Conservation (phyloP, 179 eudicot genomes). For the Spergularia azorica region DNA sequence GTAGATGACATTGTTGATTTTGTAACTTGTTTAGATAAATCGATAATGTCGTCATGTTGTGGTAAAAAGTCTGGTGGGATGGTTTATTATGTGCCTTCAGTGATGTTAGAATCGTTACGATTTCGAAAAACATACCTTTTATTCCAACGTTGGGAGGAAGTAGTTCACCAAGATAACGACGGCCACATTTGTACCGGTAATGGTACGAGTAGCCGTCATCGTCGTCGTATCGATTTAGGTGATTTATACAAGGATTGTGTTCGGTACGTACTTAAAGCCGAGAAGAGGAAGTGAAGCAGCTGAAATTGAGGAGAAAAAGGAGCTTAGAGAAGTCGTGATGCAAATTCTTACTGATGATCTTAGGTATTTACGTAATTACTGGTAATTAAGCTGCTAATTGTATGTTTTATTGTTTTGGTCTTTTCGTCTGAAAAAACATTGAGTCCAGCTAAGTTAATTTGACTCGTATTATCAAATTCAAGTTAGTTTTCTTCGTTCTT, state of each 20-base stretch:
- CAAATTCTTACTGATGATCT: background rate
- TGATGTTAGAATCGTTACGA: background rate
- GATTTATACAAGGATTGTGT: background rate
- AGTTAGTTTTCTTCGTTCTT: too few relatives aligned
- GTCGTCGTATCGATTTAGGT: background rate
- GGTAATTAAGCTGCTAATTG: background rate
- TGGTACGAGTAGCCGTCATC: background rate
- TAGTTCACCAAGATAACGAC: too few relatives aligned
- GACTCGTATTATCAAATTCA: too few relatives aligned
- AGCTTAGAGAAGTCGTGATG: background rate
- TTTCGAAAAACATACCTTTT: background rate
- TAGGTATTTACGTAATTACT: background rate
- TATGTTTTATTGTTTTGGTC: too few relatives aligned
- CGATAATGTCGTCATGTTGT: too few relatives aligned
- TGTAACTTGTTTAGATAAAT: too few relatives aligned
- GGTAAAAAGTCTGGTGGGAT: too few relatives aligned
- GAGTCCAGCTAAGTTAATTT: too few relatives aligned
- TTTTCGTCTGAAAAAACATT: too few relatives aligned
- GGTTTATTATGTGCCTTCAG: too few relatives aligned
- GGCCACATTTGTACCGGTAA: background rate
- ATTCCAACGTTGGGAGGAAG: background rate
- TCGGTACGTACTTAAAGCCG: background rate
- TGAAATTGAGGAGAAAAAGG: background rate
- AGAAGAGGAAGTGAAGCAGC: background rate
- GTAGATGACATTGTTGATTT: background rate